These are phyloP conservation scores for Fusarium buharicum DNA, from an alignment of 2,329 filamentous ascomycete genomes.

Conservation along the genomic window DNA sequence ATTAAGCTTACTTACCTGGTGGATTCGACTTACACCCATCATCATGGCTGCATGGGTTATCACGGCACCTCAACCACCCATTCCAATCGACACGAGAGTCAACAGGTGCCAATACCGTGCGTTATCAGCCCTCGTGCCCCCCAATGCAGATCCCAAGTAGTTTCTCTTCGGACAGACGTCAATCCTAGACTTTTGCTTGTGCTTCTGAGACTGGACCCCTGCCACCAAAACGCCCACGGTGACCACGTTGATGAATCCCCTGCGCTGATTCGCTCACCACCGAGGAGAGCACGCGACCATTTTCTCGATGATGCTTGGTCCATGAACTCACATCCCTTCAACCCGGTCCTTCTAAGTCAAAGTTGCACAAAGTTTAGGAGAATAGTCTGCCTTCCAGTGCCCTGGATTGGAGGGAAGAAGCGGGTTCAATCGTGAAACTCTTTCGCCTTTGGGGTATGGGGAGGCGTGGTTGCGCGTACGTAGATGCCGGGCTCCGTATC, in stretches of 20 bases:
- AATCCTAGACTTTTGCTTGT: conserved; percentile 39
- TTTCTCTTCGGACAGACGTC: conserved; percentile 25
- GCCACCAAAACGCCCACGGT: conserved; percentile 39
- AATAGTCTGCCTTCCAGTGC: conserved; percentile 19
- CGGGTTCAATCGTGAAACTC: conserved; percentile 41
- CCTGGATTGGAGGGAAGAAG: conserved; percentile 43
- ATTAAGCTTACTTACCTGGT: conserved; percentile 10
- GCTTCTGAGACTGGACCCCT: conserved; percentile 36
- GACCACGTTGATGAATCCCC: conserved; percentile 51
- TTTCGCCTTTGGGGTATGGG: conserved; percentile 30
- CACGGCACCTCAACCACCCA: conserved; percentile 17
- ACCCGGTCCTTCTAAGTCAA: conserved; percentile 36
- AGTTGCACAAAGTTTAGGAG: conserved; percentile 22
- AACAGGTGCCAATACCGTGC: conserved; percentile 23
- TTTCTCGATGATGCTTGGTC: conserved; percentile 58
- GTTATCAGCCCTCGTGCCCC: conserved; percentile 24
- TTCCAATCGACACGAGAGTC: conserved; percentile 4
- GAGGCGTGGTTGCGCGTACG: conserved; percentile 30
- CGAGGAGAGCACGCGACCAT: conserved; percentile 55
- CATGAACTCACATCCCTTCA: conserved; percentile 43
- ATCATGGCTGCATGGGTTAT: neutral
- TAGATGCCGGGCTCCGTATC: conserved; percentile 19
- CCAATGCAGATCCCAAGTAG: conserved; percentile 9
- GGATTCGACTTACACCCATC: conserved; percentile 26
- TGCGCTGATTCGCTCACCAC: conserved; percentile 50